phyloP scores from a whole-genome alignment of 495 filamentous ascomycete genomes.

The Penicilliopsis zonata region DNA sequence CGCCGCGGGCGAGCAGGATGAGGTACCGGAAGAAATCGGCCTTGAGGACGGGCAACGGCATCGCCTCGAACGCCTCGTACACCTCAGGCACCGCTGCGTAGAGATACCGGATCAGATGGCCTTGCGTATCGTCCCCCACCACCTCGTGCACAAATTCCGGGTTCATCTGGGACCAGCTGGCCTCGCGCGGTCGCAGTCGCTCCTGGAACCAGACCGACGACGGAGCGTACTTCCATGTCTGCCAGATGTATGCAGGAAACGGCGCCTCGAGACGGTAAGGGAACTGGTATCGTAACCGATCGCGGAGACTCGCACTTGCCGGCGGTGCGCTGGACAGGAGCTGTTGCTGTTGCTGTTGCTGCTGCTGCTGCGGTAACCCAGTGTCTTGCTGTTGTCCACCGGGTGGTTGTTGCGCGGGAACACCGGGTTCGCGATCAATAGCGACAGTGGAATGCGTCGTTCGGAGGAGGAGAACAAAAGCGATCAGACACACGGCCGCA shows the following conservation, averaged over 20 bases:
- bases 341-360: slow-evolving; percentile 14
- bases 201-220: slow-evolving; percentile 65
- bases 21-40: slow-evolving; percentile 98
- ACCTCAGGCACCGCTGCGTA: slow-evolving; percentile 85
- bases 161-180: slow-evolving; percentile 82
- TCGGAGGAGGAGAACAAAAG: slow-evolving; percentile 58
- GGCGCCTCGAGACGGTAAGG: slow-evolving; percentile 78
- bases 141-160: slow-evolving; percentile 93
- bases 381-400: slow-evolving; percentile 6
- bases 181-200: slow-evolving; percentile 66
- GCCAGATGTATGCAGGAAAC: slow-evolving; percentile 98
- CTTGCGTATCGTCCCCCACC: slow-evolving; percentile 78
- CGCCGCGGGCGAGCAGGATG: slow-evolving; percentile 84
- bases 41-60: slow-evolving; percentile 83
- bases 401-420: slow-evolving; percentile 6
- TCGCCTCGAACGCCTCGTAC: slow-evolving; percentile 75
- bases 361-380: slow-evolving; percentile 5
- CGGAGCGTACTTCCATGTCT: slow-evolving; percentile 93
- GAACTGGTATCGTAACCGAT: slow-evolving; percentile 85
- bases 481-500: slow-evolving; percentile 53
- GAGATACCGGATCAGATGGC: slow-evolving; percentile 69
- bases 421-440: too few relatives aligned
- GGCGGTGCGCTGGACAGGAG: slow-evolving; percentile 26
- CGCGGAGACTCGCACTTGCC: slow-evolving; percentile 46
- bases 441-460: slow-evolving; percentile 43